Evolutionary conservation across 2,329 filamentous ascomycete species (phyloP).

Genomic region (Claviceps quebecensis): DNA sequence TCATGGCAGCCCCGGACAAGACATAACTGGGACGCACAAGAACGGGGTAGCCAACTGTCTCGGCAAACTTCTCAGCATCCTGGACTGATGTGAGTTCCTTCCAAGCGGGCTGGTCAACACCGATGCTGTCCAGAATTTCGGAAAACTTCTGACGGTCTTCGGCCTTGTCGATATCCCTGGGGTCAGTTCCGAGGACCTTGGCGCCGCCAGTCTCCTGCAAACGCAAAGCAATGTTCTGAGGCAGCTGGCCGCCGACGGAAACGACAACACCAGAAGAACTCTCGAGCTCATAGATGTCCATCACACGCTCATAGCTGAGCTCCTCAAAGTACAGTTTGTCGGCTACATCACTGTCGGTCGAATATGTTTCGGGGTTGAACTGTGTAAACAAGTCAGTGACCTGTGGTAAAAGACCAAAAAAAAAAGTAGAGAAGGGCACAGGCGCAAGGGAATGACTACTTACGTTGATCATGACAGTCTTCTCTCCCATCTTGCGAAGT

Average conservation of each 20-base stretch:
- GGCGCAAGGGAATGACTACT: conserved; percentile 14
- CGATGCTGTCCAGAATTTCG: conserved; percentile 90
- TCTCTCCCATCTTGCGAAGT: conserved; percentile 75
- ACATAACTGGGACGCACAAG: conserved; percentile 92
- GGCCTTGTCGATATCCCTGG: conserved; percentile 90
- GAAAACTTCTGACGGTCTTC: conserved; percentile 99
- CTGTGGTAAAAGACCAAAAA: background rate
- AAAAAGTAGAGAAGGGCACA: background rate
- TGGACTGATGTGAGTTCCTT: conserved; percentile 86
- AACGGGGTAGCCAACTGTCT: conserved; percentile 80
- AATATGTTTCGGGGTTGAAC: conserved; percentile 69
- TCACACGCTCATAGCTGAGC: conserved; percentile 88
- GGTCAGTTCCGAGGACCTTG: conserved; percentile 83
- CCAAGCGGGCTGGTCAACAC: conserved; percentile 94
- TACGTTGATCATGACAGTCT: conserved; percentile 94
- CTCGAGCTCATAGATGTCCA: conserved; percentile 98
- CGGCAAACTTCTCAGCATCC: conserved; percentile 76
- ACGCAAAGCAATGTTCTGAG: conserved; percentile 91
- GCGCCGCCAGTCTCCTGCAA: conserved; percentile 85
- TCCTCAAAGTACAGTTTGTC: conserved; percentile 96
- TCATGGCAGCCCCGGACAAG: conserved; percentile 96
- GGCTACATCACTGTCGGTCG: conserved; percentile 76
- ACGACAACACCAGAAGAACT: conserved; percentile 76
- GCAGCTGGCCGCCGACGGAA: conserved; percentile 88
- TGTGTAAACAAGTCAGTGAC: background rate